Evolutionary conservation across 2,329 filamentous ascomycete species (phyloP).

Genomic region (Fusarium piperis): DNA sequence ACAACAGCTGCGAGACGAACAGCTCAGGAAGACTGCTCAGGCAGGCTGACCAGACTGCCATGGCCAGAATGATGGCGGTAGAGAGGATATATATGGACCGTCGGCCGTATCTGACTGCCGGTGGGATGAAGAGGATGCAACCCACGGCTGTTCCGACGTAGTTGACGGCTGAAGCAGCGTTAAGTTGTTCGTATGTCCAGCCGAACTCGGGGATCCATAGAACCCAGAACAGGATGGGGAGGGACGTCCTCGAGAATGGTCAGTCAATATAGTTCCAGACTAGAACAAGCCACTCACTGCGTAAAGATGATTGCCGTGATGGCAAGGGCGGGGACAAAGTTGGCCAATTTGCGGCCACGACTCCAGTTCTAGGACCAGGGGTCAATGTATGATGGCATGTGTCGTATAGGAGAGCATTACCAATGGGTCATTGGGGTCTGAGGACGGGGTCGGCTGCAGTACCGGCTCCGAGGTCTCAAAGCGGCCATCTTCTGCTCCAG

Average conservation of each 20-base stretch:
- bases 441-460: not conserved
- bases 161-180: constrained; percentile 33
- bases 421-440: not conserved
- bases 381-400: not conserved
- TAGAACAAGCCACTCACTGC: constrained; percentile 20
- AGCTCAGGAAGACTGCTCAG: constrained; percentile 33
- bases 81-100: constrained; percentile 42
- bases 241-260: constrained; percentile 15
- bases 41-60: constrained; percentile 33
- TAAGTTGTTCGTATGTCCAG: constrained; percentile 35
- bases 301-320: constrained; percentile 39
- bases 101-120: constrained; percentile 45
- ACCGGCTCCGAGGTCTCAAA: not conserved
- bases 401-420: not conserved
- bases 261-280: not conserved
- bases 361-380: constrained; percentile 39
- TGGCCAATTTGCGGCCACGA: constrained; percentile 34
- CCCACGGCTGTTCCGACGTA: constrained; percentile 42
- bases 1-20: constrained; percentile 36
- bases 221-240: constrained; percentile 42
- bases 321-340: constrained; percentile 33
- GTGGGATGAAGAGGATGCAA: constrained; percentile 45
- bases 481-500: not conserved
- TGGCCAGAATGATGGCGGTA: constrained; percentile 24
- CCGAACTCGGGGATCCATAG: constrained; percentile 41